Percentiles rank a stretch among this genome's conserved stretches.
These are phyloP conservation scores for Eucalyptus guilfoylei DNA, from an alignment of 345 rosid genomes.

Conservation along the genomic window DNA sequence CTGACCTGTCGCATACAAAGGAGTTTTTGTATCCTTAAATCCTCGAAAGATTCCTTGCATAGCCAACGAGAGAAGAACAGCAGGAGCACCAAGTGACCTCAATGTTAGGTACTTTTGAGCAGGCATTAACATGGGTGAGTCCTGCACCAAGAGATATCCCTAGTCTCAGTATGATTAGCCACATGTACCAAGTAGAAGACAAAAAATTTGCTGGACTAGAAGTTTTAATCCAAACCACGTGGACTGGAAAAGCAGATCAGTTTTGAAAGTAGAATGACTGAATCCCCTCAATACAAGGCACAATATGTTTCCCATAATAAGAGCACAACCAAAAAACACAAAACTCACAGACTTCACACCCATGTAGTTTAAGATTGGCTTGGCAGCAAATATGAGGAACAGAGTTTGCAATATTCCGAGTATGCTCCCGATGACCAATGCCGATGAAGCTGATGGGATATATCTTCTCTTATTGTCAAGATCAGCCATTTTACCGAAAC, in stretches of 20 bases:
- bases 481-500: conserved; percentile 15
- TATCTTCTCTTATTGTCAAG: conserved; percentile 26
- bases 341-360: conserved; percentile 62
- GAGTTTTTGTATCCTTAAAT: conserved; percentile 53
- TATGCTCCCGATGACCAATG: conserved; percentile 68
- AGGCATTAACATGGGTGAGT: conserved; percentile 44
- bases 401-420: conserved; percentile 79
- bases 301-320: background rate
- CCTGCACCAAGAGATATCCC: conserved; percentile 13
- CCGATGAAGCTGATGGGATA: conserved; percentile 93
- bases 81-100: conserved; percentile 58
- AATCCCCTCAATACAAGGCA: background rate
- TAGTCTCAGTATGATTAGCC: background rate
- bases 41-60: conserved; percentile 62
- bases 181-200: background rate
- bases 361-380: conserved; percentile 78
- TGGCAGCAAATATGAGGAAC: conserved; percentile 62
- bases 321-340: background rate
- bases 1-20: conserved; percentile 22
- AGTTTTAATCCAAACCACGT: background rate
- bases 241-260: background rate
- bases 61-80: conserved; percentile 44
- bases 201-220: background rate
- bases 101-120: conserved; percentile 43
- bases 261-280: background rate